phyloP scores from a whole-genome alignment of 225 moss, liverwort and hornwort genomes.

The Takakia lepidozioides region DNA sequence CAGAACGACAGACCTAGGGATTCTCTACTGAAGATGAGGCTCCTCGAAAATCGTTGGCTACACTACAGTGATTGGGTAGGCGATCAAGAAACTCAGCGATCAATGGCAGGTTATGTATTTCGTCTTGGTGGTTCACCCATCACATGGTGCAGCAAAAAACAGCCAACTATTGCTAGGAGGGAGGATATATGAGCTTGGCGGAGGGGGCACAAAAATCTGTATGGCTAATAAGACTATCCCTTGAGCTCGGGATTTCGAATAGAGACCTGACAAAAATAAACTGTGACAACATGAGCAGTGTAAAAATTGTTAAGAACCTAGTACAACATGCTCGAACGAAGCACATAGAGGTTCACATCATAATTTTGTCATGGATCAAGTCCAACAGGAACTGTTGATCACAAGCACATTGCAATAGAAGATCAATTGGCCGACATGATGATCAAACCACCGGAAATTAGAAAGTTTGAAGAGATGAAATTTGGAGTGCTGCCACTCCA shows the following conservation, averaged over 20 bases:
- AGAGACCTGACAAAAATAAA: background rate
- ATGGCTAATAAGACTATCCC: conserved; percentile 2
- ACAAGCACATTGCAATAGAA: background rate
- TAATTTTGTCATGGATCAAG: conserved; percentile 4
- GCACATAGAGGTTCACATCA: conserved; percentile 11
- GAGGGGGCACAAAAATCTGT: background rate
- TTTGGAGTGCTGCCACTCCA: too few species aligned
- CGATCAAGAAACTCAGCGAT: background rate
- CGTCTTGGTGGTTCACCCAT: background rate
- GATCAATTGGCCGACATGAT: background rate
- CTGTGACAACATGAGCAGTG: conserved; percentile 6
- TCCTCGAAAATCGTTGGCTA: background rate
- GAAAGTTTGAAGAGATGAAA: background rate
- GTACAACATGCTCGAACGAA: conserved; percentile 7
- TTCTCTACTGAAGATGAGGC: background rate
- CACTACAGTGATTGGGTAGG: background rate
- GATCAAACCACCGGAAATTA: background rate
- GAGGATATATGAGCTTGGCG: background rate
- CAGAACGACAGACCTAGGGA: background rate
- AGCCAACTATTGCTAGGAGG: background rate
- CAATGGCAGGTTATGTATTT: background rate
- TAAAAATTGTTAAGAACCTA: conserved; percentile 3
- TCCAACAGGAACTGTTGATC: background rate
- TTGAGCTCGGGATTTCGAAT: background rate
- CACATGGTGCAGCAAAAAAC: background rate